These are phyloP conservation scores for Cystobasidium pallidum DNA, from an alignment of 1,284 basidiomycete genomes.

Conservation along the genomic window DNA sequence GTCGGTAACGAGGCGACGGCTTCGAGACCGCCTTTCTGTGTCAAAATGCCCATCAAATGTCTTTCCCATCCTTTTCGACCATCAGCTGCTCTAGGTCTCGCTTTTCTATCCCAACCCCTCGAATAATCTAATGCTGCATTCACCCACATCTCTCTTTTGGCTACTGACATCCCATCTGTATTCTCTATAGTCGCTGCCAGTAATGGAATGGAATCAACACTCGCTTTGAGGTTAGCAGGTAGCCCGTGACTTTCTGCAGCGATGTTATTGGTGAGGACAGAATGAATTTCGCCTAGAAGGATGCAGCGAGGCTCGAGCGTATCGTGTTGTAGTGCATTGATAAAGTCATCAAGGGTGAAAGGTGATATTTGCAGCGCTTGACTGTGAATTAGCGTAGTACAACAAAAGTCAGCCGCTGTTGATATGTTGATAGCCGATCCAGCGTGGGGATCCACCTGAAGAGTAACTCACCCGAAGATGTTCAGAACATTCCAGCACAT, in stretches of 20 bases:
- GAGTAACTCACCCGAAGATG: conserved; percentile 57
- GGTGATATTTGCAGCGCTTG: conserved; percentile 85
- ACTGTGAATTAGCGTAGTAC: conserved; percentile 58
- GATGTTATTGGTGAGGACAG: conserved; percentile 82
- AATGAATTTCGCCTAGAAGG: conserved; percentile 85
- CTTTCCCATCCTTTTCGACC: conserved; percentile 68
- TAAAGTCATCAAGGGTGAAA: conserved; percentile 92
- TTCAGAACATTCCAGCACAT: conserved; percentile 91
- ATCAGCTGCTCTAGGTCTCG: conserved; percentile 53
- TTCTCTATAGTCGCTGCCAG: conserved; percentile 21
- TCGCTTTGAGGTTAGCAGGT: neutral
- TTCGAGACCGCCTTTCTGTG: conserved; percentile 67
- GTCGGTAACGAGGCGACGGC: conserved; percentile 75
- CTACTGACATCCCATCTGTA: conserved; percentile 56
- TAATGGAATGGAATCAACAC: conserved; percentile 52
- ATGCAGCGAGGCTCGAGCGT: conserved; percentile 70
- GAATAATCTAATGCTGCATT: conserved; percentile 35
- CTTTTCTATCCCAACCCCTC: conserved; percentile 53
- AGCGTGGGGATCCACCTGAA: neutral
- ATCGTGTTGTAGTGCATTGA: conserved; percentile 79
- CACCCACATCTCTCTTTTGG: conserved; percentile 56
- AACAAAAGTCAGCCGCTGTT: neutral
- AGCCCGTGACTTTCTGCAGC: conserved; percentile 63
- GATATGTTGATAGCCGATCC: neutral
- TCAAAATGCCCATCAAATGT: conserved; percentile 80